phyloP scores from a whole-genome alignment of 2,329 filamentous ascomycete species.

The Trichothecium sympodiale region DNA sequence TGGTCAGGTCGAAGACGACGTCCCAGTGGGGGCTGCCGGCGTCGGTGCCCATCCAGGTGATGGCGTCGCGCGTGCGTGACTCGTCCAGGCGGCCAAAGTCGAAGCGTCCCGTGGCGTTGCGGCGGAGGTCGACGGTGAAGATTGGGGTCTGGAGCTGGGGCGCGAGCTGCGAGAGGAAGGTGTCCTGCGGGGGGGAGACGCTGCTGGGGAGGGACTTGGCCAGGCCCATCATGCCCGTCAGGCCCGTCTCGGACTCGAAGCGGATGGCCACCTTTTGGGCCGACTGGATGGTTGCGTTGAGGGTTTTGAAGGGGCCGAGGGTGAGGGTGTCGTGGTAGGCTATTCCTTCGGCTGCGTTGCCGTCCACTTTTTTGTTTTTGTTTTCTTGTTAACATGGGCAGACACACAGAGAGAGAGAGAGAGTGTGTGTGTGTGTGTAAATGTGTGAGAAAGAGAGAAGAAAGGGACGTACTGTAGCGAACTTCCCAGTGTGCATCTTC shows the following conservation, averaged over 20 bases:
- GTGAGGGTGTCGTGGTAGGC: conserved; percentile 39
- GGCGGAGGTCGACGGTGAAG: conserved; percentile 39
- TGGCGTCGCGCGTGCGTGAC: conserved; percentile 23
- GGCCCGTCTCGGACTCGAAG: conserved; percentile 27
- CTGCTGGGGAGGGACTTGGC: conserved; percentile 34
- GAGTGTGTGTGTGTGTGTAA: too few species aligned
- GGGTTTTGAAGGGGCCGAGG: conserved; percentile 31
- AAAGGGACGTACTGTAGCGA: conserved; percentile 30
- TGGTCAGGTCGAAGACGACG: conserved; percentile 36
- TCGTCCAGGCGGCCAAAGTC: conserved; percentile 39
- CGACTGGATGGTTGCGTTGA: conserved; percentile 36
- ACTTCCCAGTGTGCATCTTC: conserved; percentile 36
- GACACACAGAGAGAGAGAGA: conserved; percentile 6
- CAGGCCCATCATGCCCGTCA: conserved; percentile 42
- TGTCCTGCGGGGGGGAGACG: conserved; percentile 28
- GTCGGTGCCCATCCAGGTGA: conserved; percentile 29
- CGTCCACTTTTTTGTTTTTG: conserved; percentile 24
- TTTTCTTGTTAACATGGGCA: background rate
- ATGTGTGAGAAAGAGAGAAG: too few species aligned
- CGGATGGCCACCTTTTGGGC: conserved; percentile 30
- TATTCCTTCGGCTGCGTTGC: conserved; percentile 30
- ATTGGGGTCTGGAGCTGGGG: conserved; percentile 27
- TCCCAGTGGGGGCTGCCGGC: conserved; percentile 26
- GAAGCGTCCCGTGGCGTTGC: conserved; percentile 35
- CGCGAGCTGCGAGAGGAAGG: conserved; percentile 32